Conservation (phyloP, 2,329 filamentous ascomycete genomes). For the Aspergillus proliferans region DNA sequence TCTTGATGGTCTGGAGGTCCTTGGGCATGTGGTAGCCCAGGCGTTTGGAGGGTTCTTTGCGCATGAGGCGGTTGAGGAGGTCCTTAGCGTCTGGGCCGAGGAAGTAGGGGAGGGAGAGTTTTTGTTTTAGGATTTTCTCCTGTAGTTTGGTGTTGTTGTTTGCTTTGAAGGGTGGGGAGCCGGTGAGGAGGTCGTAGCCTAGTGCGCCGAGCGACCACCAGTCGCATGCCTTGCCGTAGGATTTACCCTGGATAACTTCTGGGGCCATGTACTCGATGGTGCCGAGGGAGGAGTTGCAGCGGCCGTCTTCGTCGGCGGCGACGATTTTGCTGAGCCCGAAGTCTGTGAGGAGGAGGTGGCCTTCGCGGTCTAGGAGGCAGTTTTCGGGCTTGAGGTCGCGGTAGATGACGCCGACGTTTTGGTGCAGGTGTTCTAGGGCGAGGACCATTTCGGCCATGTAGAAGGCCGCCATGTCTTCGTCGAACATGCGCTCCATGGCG, state of each 20-base stretch:
- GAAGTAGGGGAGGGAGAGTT: slow-evolving; percentile 82
- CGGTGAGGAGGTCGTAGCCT: slow-evolving; percentile 86
- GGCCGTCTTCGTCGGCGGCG: slow-evolving; percentile 62
- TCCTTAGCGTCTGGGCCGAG: slow-evolving; percentile 89
- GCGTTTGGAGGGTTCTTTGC: slow-evolving; percentile 87
- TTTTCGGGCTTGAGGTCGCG: slow-evolving; percentile 97
- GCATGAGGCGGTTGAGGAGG: slow-evolving; percentile 77
- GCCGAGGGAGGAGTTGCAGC: slow-evolving; percentile 84
- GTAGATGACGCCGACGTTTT: slow-evolving; percentile 88
- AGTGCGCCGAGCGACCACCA: slow-evolving; percentile 98
- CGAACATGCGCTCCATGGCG: slow-evolving; percentile 89
- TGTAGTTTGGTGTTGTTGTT: slow-evolving; percentile 92
- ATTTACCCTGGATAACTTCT: slow-evolving; percentile 79
- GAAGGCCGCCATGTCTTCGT: slow-evolving; percentile 81
- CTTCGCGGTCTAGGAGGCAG: slow-evolving; percentile 83
- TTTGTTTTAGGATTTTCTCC: slow-evolving; percentile 91
- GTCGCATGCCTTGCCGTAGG: slow-evolving; percentile 91
- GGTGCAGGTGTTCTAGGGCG: slow-evolving; percentile 86
- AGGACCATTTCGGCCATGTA: slow-evolving; percentile 99
- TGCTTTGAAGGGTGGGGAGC: slow-evolving; percentile 82
- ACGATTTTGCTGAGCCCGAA: slow-evolving; percentile 90
- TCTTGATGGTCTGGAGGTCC: slow-evolving; percentile 78
- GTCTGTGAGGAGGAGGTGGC: slow-evolving; percentile 89
- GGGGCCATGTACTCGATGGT: slow-evolving; percentile 99
- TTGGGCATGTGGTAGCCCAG: slow-evolving; percentile 84